These are phyloP conservation scores for Hirsutella rhossiliensis DNA, from an alignment of 2,329 filamentous ascomycete species.

Conservation along the genomic window DNA sequence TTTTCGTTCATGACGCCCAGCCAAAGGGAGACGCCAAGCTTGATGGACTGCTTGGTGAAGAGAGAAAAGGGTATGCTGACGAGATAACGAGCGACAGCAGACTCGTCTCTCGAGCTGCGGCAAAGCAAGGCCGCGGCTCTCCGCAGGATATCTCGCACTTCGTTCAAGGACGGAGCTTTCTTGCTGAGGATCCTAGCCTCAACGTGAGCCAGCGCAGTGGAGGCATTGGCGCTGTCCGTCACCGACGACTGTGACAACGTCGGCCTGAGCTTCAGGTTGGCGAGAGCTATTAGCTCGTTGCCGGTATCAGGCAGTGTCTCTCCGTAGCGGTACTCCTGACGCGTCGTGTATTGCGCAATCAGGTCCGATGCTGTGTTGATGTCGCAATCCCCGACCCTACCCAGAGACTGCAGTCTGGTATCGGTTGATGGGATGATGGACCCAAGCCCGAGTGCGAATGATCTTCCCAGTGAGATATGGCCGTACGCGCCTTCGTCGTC, in stretches of 20 bases:
- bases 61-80: slow-evolving; percentile 87
- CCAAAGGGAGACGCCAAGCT: slow-evolving; percentile 91
- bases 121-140: slow-evolving; percentile 81
- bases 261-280: slow-evolving; percentile 39
- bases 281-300: slow-evolving; percentile 50
- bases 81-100: slow-evolving; percentile 71
- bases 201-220: slow-evolving; percentile 58
- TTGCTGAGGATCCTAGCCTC: slow-evolving; percentile 58
- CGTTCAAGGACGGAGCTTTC: slow-evolving; percentile 56
- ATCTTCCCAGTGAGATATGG: slow-evolving; percentile 82
- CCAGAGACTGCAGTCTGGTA: slow-evolving; percentile 72
- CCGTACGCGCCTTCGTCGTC: slow-evolving; percentile 86
- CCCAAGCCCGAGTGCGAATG: slow-evolving; percentile 89
- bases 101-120: slow-evolving; percentile 61
- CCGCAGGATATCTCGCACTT: slow-evolving; percentile 71
- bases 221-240: slow-evolving; percentile 43
- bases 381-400: slow-evolving; percentile 57
- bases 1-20: slow-evolving; percentile 96
- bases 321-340: slow-evolving; percentile 87
- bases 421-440: slow-evolving; percentile 77
- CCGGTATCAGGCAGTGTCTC: slow-evolving; percentile 62
- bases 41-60: slow-evolving; percentile 92
- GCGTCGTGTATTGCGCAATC: slow-evolving; percentile 90
- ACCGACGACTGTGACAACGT: slow-evolving; percentile 40
- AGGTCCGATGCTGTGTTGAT: slow-evolving; percentile 95